Conservation (phyloP, 768 basidiomycete genomes). For the Cystobasidium tubakii region DNA sequence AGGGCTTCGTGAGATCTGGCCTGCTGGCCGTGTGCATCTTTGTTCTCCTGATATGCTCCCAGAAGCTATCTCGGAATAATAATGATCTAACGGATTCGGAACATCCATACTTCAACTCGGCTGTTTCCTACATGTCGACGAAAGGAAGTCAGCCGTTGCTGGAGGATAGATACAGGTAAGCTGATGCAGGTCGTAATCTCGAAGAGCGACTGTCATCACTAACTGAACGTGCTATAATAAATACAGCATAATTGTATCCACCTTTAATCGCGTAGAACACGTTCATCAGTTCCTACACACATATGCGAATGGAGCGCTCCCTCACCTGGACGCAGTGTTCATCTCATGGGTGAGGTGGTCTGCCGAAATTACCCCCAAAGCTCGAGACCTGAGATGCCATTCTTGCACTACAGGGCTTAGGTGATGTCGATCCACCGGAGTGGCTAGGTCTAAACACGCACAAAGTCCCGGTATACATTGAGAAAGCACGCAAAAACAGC, state of each 20-base stretch:
- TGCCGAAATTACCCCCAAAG: neutral
- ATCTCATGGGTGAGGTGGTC: conserved; percentile 29
- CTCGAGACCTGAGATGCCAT: neutral
- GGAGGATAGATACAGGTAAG: neutral
- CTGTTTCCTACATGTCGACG: conserved; percentile 2
- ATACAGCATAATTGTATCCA: conserved; percentile 27
- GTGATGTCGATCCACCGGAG: conserved; percentile 11
- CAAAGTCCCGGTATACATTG: conserved; percentile 19
- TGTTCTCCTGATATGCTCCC: neutral
- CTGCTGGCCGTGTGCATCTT: conserved; percentile 1
- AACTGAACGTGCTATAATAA: neutral
- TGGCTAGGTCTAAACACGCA: neutral
- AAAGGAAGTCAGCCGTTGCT: conserved; percentile 9
- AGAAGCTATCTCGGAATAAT: conserved; percentile 1
- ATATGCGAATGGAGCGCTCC: conserved; percentile 16
- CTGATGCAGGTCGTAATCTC: neutral
- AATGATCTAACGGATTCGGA: conserved; percentile 16
- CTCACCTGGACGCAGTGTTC: conserved; percentile 26
- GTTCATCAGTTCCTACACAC: conserved; percentile 17
- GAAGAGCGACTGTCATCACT: neutral
- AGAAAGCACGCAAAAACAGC: conserved; percentile 21
- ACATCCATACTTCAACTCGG: conserved; percentile 17
- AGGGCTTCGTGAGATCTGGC: neutral
- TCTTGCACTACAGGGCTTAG: conserved; percentile 18
- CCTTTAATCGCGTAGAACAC: conserved; percentile 34